Percentiles rank a stretch among this genome's conserved stretches.
Conservation (phyloP, 768 basidiomycete genomes). For the Pholiota microspora region DNA sequence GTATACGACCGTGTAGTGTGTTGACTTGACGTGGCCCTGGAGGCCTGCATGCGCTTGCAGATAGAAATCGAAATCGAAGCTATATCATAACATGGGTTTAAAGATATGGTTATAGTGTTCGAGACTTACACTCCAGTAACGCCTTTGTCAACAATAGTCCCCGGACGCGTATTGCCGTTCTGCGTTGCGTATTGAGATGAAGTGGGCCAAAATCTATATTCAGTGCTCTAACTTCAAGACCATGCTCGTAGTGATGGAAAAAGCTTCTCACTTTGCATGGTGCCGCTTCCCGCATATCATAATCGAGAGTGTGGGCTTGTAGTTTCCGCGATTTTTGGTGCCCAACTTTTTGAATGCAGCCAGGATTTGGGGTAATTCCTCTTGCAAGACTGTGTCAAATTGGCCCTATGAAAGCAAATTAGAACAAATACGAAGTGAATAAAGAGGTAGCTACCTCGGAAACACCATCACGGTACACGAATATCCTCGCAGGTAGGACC, state of each 20-base stretch:
- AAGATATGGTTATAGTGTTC: too few relatives aligned
- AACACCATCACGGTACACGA: slow-evolving; percentile 80
- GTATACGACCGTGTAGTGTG: slow-evolving; percentile 79
- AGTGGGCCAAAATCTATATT: slow-evolving; percentile 55
- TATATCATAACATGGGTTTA: slow-evolving; percentile 30
- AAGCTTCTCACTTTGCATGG: slow-evolving; percentile 47
- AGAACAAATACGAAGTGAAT: not conserved
- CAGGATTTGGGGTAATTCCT: slow-evolving; percentile 63
- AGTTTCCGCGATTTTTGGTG: slow-evolving; percentile 41
- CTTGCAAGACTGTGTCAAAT: slow-evolving; percentile 55
- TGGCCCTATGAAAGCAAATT: slow-evolving; percentile 46
- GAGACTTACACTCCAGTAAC: slow-evolving; percentile 63
- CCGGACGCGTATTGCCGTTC: slow-evolving; percentile 78
- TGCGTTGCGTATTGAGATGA: slow-evolving; percentile 45
- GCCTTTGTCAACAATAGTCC: slow-evolving; percentile 80
- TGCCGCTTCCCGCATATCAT: slow-evolving; percentile 82
- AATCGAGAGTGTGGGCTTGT: slow-evolving; percentile 66
- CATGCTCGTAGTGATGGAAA: not conserved
- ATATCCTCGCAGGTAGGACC: slow-evolving; percentile 61
- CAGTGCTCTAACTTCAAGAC: not conserved
- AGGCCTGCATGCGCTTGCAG: slow-evolving; percentile 75
- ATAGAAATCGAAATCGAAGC: slow-evolving; percentile 66
- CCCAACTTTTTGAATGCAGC: slow-evolving; percentile 56
- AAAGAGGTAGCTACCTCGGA: slow-evolving; percentile 62
- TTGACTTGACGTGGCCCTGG: slow-evolving; percentile 68